Percentiles rank a stretch among this genome's conserved stretches.
Evolutionary conservation across 805 yeast species (phyloP).

Genomic region (Clavispora phyllophila): DNA sequence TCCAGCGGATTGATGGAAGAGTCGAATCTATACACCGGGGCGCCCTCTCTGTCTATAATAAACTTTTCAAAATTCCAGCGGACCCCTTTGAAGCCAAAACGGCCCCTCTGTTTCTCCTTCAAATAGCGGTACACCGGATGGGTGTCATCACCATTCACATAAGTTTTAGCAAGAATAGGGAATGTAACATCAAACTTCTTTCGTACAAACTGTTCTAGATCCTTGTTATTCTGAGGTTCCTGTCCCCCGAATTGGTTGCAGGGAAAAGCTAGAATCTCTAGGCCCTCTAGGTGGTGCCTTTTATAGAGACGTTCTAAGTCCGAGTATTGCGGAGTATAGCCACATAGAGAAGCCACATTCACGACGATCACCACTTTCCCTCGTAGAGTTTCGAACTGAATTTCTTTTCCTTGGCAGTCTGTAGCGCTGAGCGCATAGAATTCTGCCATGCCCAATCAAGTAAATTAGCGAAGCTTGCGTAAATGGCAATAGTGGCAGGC

Average conservation of each 20-base stretch:
- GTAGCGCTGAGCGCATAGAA: constrained; percentile 6
- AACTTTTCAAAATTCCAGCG: constrained; percentile 83
- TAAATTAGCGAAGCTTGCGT: neutral
- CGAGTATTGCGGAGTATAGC: constrained; percentile 36
- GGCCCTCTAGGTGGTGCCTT: constrained; percentile 57
- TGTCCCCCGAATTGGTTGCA: constrained; percentile 85
- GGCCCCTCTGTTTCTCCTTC: constrained; percentile 22
- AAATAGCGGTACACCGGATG: constrained; percentile 26
- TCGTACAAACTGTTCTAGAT: constrained; percentile 19
- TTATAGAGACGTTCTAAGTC: constrained; percentile 67
- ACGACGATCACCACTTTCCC: constrained; percentile 22
- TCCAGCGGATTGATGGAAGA: constrained; percentile 64
- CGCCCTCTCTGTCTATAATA: constrained; percentile 52
- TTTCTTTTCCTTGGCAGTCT: constrained; percentile 2
- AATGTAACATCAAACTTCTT: constrained; percentile 28
- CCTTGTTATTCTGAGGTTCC: constrained; percentile 59
- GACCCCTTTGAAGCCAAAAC: constrained; percentile 41
- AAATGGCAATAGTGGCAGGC: neutral
- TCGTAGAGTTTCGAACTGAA: constrained; percentile 11
- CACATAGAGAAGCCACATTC: constrained; percentile 21
- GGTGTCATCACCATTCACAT: constrained; percentile 32
- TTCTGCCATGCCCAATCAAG: neutral
- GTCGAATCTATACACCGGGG: constrained; percentile 55
- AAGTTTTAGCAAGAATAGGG: constrained; percentile 33
- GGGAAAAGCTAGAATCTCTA: constrained; percentile 78